Base-by-base conservation (phyloP, 306 rosid genomes). In the Fragaria iinumae region DNA sequence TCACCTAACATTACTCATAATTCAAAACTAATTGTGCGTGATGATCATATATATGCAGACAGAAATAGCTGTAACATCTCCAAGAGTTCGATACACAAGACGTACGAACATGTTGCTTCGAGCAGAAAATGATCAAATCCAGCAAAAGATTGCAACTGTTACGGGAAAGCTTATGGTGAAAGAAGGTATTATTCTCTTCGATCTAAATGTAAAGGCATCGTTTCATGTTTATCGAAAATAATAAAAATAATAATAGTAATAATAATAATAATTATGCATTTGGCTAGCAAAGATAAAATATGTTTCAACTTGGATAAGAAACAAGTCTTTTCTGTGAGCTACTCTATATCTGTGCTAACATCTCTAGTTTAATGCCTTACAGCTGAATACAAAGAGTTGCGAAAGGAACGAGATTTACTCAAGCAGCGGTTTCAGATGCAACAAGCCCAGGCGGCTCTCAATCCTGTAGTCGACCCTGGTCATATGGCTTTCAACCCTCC, bases 81-180 rank as follows among this genome's bases (percentile, higher is more conserved):
- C 83, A 0, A 74, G 76, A 66, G 49, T 80, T 32, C 60, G 67
- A 43, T 70, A 18, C 29, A 38, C 67, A 16, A 47, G 36, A 32
- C 77, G 53, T 0, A 70, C 56, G 20, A 80, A 84, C 38, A 68
- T 64, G 23, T 55, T 77, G 59, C 76, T 77, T 32, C 64, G 67
- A 70, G 72, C 80, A 3, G 85, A 80, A 67, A 84, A 84, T 63
- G n/a, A 36, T 50, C 3, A 64, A 3, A 39, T 84, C 18, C 78
- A 59, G 64, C 77, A 81, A 64, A 77, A 69, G 53, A 11, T 80
- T 27, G 39, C 50, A 5, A 77, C 67, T 2, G 25, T 27, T 41
- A 10, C 73, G 0, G 84, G 75, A 20, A 82, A 81, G 41, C 72
- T 70, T 32, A n/a, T 47, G 9, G 43, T 69, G 49, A 78, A 74